A percentile compares a stretch with the other conserved stretches of the same genome.
Conservation (phyloP, 176 grass and related monocot species). For the Aegilops longissima region DNA sequence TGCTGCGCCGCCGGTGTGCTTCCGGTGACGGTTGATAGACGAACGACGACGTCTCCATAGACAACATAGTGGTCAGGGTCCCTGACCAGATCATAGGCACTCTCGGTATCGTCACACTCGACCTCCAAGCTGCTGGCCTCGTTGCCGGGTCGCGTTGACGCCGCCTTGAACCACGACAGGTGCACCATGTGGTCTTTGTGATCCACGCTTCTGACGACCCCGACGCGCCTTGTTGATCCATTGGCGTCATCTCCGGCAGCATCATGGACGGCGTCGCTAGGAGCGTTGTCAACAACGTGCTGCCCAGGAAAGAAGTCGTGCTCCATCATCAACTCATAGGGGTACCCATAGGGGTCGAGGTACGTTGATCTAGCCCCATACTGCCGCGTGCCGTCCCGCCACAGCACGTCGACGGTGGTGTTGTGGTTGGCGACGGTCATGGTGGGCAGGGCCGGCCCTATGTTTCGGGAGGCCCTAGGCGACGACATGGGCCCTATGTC, state of each 20-base stretch:
- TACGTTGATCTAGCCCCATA: neutral
- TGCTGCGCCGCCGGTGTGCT: too few relatives aligned
- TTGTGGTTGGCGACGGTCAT: neutral
- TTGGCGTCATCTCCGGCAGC: neutral
- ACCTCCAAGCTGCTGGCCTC: neutral
- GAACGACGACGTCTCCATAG: neutral
- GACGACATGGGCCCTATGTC: too few relatives aligned
- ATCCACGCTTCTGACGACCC: neutral
- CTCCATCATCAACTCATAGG: neutral
- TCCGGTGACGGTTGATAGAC: neutral
- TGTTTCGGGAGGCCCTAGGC: too few relatives aligned
- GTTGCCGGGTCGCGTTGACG: too few relatives aligned
- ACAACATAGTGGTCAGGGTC: neutral
- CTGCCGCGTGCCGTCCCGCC: neutral
- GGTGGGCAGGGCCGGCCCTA: too few relatives aligned
- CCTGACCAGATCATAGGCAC: neutral
- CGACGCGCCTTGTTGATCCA: neutral
- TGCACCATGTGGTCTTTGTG: neutral
- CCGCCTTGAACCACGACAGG: neutral
- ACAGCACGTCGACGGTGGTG: neutral
- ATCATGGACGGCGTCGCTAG: too few relatives aligned
- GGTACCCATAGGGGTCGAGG: neutral
- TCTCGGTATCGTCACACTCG: neutral
- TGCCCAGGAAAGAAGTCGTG: neutral
- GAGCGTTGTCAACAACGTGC: neutral